Conservation (phyloP, 1,139 yeast genomes). For the Blastobotrys aristatus region DNA sequence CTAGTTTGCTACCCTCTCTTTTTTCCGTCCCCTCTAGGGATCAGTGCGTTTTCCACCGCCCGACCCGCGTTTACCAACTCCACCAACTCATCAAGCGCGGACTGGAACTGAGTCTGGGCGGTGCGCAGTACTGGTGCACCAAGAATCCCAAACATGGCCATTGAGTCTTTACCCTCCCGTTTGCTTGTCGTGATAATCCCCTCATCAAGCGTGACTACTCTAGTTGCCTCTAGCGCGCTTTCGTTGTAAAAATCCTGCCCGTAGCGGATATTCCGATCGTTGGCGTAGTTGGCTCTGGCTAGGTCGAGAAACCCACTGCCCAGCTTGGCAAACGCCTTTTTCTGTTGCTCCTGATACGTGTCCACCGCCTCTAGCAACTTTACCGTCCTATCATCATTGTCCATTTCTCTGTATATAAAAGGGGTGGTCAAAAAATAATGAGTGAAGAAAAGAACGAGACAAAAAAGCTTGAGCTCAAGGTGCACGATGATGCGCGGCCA, state of each 20-base stretch:
- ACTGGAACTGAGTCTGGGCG: constrained; percentile 40
- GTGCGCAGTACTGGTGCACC: constrained; percentile 42
- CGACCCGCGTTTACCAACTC: constrained; percentile 28
- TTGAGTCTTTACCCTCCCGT: constrained; percentile 35
- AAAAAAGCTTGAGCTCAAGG: neutral
- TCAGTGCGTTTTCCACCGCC: neutral
- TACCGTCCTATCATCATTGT: constrained; percentile 16
- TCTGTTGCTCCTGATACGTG: constrained; percentile 17
- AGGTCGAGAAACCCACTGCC: constrained; percentile 30
- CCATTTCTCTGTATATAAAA: constrained; percentile 5
- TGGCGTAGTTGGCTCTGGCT: constrained; percentile 32
- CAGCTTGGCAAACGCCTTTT: constrained; percentile 12
- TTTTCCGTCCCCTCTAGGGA: neutral
- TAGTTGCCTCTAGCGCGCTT: constrained; percentile 24
- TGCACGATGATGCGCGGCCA: neutral
- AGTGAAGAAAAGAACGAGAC: neutral
- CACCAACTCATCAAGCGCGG: constrained; percentile 34
- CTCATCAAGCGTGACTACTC: neutral
- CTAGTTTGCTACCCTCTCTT: too few relatives aligned
- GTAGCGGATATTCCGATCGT: constrained; percentile 19
- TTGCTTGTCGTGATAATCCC: neutral
- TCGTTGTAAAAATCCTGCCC: constrained; percentile 34
- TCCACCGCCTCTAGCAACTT: constrained; percentile 20
- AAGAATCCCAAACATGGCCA: constrained; percentile 48
- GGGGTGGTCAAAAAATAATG: neutral